Evolutionary conservation across 1,139 yeast genomes (phyloP), one percentile per base, ranked within the genome.

Genomic region (Debaryomyces singareniensis): DNA sequence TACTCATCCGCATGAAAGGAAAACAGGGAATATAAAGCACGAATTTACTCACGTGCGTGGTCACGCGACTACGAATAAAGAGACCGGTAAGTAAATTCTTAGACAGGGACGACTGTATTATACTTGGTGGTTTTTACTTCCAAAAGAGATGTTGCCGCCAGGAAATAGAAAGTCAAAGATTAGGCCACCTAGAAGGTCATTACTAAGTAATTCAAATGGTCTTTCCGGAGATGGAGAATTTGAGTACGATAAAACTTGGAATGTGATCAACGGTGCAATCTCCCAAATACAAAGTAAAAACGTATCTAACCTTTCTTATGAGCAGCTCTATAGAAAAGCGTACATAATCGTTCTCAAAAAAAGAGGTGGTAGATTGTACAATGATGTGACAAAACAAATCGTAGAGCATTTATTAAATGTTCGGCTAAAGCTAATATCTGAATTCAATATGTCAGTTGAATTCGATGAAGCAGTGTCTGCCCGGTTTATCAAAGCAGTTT

Each of bases 251-350:
- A 68, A 74, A 32, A 68, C 85, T 1, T 89, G 97, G 96, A 45
- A 51, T 3, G 60, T 75, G 1, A 62, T 91, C 20, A 61, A 81
- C n/a, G 66, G 73, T 26, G 97, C 96, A 18, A 78, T 91, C 26
- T 58, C 57, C 16, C 86, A 82, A 46, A 89, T 91, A 32, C 84
- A 81, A 45, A 65, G 69, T 29, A 78, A 81, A 43, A 77, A 83
- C 48, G 89, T 87, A 7, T 75, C 86, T 4, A 71, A 73, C 35
- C 62, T 89, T 20, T 83, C 95, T 1, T 91, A 85, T 49, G 96
- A 87, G 44, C 85, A 79, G 42, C 67, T 91, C 2, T 91, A 91
- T 51, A 63, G 95, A 30, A 75, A 80, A 23, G 86, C 94, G 0
- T 91, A 91, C 48, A 76, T 78, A 13, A 52, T 87, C 25, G 96